Evolutionary conservation across 163 green algal species (phyloP).

Genomic region (Chlorella variabilis): DNA sequence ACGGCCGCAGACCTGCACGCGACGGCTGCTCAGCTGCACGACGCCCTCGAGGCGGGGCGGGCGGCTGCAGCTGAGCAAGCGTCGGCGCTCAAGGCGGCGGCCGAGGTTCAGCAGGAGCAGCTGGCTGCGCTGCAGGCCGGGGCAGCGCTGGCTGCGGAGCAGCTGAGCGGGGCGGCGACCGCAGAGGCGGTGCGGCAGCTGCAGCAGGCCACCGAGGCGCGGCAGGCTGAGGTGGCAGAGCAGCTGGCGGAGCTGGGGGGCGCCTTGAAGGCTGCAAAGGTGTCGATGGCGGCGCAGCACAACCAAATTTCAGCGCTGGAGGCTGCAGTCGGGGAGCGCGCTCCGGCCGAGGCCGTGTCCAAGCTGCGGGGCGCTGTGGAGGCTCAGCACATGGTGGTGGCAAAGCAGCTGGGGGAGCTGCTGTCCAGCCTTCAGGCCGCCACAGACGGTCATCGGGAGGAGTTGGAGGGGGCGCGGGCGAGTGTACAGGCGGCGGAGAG

Average conservation of each 20-base stretch:
- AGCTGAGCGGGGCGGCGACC: background rate
- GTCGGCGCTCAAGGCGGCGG: background rate
- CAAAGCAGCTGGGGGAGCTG: background rate
- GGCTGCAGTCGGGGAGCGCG: background rate
- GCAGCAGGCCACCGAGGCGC: background rate
- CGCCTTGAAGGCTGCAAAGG: background rate
- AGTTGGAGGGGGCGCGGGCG: background rate
- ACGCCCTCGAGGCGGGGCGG: background rate
- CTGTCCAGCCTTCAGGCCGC: background rate
- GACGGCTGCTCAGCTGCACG: background rate
- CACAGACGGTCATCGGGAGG: background rate
- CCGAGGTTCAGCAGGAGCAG: background rate
- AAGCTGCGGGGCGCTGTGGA: background rate
- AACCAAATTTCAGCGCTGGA: constrained; percentile 15
- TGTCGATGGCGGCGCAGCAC: background rate
- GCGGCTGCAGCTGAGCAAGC: background rate
- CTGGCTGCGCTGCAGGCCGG: background rate
- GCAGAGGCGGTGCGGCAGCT: background rate
- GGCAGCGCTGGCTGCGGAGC: background rate
- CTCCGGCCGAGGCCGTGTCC: background rate
- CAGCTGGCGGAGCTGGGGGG: background rate
- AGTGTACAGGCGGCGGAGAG: background rate
- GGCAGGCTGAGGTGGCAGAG: background rate
- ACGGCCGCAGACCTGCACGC: background rate
- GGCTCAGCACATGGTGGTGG: background rate